phyloP scores from a whole-genome alignment of 805 yeast genomes.

The Ogataea trehalophila region DNA sequence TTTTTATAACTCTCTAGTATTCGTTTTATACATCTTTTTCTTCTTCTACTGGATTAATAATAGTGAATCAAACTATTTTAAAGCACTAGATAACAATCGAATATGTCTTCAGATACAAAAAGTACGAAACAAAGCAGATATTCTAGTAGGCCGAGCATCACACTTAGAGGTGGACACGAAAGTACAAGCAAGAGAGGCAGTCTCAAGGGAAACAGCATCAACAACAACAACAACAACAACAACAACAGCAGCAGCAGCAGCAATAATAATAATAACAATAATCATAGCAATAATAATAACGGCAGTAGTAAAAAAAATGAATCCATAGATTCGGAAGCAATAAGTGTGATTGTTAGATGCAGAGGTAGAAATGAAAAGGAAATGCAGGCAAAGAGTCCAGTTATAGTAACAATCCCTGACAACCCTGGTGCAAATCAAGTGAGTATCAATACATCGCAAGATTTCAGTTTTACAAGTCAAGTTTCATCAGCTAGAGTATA shows the following conservation, averaged over 20 bases:
- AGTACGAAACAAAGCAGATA: background rate
- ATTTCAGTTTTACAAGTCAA: constrained; percentile 21
- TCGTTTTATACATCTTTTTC: too few relatives aligned
- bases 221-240: background rate
- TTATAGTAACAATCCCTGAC: constrained; percentile 43
- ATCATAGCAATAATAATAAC: background rate
- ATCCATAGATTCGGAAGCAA: constrained; percentile 24
- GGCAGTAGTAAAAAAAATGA: constrained; percentile 2
- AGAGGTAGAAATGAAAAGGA: constrained; percentile 46
- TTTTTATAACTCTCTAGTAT: too few relatives aligned
- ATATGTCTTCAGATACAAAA: background rate
- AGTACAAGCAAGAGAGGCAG: background rate
- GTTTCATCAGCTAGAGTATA: constrained; percentile 33
- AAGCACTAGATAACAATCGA: too few relatives aligned
- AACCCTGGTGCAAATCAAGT: constrained; percentile 24
- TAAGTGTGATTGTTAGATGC: constrained; percentile 52
- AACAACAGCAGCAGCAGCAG: background rate
- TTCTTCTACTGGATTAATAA: too few relatives aligned
- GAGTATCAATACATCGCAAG: constrained; percentile 22
- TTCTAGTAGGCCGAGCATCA: background rate
- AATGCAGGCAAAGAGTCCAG: constrained; percentile 39
- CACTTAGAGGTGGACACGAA: too few relatives aligned
- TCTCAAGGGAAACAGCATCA: too few relatives aligned
- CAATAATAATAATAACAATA: background rate
- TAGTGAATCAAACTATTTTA: too few relatives aligned